A percentile compares a stretch with the other conserved stretches of the same genome.
phyloP scores from a whole-genome alignment of 2,329 filamentous ascomycete genomes.

The Ophidiomyces ophidiicola region DNA sequence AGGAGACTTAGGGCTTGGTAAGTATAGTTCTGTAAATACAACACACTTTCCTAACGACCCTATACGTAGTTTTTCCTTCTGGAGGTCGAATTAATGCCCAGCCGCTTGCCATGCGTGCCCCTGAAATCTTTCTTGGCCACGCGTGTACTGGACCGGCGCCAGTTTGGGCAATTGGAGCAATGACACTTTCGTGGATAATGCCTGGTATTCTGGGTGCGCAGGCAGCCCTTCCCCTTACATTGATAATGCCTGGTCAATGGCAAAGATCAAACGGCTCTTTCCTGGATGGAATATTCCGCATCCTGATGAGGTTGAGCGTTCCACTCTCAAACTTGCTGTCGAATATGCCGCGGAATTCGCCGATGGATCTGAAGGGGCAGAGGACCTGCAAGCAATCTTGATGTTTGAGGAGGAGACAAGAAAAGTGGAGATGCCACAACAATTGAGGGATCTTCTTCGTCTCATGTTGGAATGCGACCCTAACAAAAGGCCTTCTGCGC shows the following conservation, averaged over 20 bases:
- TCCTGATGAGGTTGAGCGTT: conserved; percentile 11
- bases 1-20: conserved; percentile 12
- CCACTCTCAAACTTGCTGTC: not conserved
- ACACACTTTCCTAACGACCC: conserved; percentile 9
- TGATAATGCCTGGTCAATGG: conserved; percentile 15
- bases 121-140: conserved; percentile 11
- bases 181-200: conserved; percentile 13
- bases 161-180: conserved; percentile 12
- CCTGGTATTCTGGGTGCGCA: conserved; percentile 11
- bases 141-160: conserved; percentile 9
- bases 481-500: conserved; percentile 14
- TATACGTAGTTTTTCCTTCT: conserved; percentile 5
- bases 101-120: conserved; percentile 12
- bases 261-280: conserved; percentile 16
- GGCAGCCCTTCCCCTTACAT: conserved; percentile 13
- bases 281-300: conserved; percentile 15
- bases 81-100: conserved; percentile 8
- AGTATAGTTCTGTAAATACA: conserved; percentile 4
- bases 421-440: conserved; percentile 12
- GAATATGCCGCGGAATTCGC: conserved; percentile 10
- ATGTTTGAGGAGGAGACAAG: conserved; percentile 45
- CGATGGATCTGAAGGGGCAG: conserved; percentile 45
- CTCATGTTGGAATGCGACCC: conserved; percentile 15
- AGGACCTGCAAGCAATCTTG: conserved; percentile 68
- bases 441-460: conserved; percentile 15